These are phyloP conservation scores for Aurifilum marmelostoma DNA, from an alignment of 2,329 filamentous ascomycete genomes.

Conservation along the genomic window DNA sequence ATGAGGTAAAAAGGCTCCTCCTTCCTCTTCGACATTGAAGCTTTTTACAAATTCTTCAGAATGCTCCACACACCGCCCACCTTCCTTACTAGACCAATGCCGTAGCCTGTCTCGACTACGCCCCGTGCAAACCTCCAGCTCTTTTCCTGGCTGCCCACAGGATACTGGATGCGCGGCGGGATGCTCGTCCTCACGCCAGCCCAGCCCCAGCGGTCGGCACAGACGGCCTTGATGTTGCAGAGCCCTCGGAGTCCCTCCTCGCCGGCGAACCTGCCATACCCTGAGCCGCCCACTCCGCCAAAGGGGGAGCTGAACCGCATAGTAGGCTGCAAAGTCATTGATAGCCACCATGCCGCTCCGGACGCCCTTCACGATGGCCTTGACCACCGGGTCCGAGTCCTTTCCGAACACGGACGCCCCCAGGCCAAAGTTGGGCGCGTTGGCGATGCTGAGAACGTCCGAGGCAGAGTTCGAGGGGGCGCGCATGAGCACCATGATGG, in stretches of 20 bases:
- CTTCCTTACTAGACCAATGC: conserved; percentile 37
- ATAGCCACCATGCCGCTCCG: conserved; percentile 89
- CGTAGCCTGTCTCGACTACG: conserved; percentile 66
- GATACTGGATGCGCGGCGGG: conserved; percentile 79
- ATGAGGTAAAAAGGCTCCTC: no score
- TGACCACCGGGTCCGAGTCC: conserved; percentile 61
- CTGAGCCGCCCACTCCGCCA: conserved; percentile 85
- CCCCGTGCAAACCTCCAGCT: conserved; percentile 69
- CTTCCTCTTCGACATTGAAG: no score
- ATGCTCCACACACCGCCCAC: conserved; percentile 34
- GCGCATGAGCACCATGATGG: conserved; percentile 84
- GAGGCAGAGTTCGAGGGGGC: conserved; percentile 61
- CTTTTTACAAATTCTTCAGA: conserved; percentile 35
- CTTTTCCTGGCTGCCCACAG: conserved; percentile 65
- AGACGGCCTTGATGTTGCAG: conserved; percentile 87
- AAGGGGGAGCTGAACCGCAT: conserved; percentile 94
- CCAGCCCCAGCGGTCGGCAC: conserved; percentile 70
- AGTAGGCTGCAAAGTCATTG: conserved; percentile 94
- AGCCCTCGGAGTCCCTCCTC: conserved; percentile 83
- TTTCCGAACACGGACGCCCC: conserved; percentile 87
- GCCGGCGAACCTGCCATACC: conserved; percentile 91
- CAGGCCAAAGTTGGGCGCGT: conserved; percentile 82
- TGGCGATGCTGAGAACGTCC: conserved; percentile 77
- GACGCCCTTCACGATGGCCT: conserved; percentile 67
- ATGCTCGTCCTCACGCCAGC: conserved; percentile 74